A percentile compares a stretch with the other conserved stretches of the same genome.
These are phyloP conservation scores for Ceratocystis papillata DNA, from an alignment of 2,329 filamentous ascomycete species.

Conservation along the genomic window DNA sequence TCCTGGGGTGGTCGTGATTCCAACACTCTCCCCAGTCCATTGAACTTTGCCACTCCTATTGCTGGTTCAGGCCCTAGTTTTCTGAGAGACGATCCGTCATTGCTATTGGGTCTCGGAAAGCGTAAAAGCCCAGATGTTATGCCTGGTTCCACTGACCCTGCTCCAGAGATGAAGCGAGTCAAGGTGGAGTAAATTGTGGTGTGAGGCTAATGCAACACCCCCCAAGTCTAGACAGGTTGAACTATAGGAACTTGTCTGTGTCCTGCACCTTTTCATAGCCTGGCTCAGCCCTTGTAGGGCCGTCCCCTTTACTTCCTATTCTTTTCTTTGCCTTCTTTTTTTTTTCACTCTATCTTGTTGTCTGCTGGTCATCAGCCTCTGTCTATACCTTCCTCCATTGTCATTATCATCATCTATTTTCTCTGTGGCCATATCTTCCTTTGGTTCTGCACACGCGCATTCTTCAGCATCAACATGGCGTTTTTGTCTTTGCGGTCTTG, in stretches of 20 bases:
- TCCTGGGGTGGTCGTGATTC: slow-evolving; percentile 79
- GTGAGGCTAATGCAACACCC: neutral
- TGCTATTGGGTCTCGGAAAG: slow-evolving; percentile 34
- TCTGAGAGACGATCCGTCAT: slow-evolving; percentile 42
- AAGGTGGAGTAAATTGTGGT: slow-evolving; percentile 38
- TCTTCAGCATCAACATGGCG: slow-evolving; percentile 14
- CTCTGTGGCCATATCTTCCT: slow-evolving; percentile 9
- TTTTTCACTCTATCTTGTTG: slow-evolving; percentile 9
- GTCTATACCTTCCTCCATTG: slow-evolving; percentile 19
- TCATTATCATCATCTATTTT: slow-evolving; percentile 14
- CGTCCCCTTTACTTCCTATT: slow-evolving; percentile 11
- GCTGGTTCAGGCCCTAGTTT: slow-evolving; percentile 53
- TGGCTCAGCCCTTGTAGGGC: neutral
- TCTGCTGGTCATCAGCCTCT: slow-evolving; percentile 16
- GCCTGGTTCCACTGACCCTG: slow-evolving; percentile 34
- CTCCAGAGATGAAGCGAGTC: slow-evolving; percentile 43
- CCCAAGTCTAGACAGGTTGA: neutral
- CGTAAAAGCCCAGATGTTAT: slow-evolving; percentile 47
- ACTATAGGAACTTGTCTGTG: neutral
- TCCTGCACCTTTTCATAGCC: neutral
- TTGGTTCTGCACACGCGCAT: slow-evolving; percentile 6
- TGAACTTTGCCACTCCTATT: slow-evolving; percentile 82
- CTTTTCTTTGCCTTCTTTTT: slow-evolving; percentile 19
- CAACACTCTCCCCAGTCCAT: slow-evolving; percentile 81
- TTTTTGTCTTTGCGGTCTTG: slow-evolving; percentile 13